phyloP scores from a whole-genome alignment of 768 basidiomycete species.

The Hypsizygus marmoreus region DNA sequence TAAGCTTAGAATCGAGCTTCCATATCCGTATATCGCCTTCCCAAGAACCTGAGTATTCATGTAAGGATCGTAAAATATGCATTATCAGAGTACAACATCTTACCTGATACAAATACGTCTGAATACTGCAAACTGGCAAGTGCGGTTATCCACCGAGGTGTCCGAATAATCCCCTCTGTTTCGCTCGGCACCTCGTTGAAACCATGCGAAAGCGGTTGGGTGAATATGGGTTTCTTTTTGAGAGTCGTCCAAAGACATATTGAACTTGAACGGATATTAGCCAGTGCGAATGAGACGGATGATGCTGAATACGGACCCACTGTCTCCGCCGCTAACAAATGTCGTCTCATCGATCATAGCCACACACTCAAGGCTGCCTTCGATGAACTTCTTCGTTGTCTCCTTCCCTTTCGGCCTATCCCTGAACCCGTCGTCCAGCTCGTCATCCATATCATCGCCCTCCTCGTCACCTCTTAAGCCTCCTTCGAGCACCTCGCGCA shows the following conservation, averaged over 20 bases:
- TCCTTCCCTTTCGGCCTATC: conserved; percentile 30
- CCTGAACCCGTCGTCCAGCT: conserved; percentile 21
- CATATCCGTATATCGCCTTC: conserved; percentile 89
- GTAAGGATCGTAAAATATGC: conserved; percentile 3
- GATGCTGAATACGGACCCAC: conserved; percentile 65
- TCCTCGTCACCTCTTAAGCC: conserved; percentile 64
- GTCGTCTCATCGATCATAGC: conserved; percentile 95
- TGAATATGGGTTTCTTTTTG: conserved; percentile 95
- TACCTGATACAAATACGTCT: conserved; percentile 89
- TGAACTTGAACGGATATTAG: conserved; percentile 51
- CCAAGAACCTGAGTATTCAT: conserved; percentile 74
- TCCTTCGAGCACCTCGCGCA: conserved; percentile 82
- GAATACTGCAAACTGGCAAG: conserved; percentile 84
- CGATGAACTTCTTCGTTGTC: conserved; percentile 59
- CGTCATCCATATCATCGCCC: conserved; percentile 41
- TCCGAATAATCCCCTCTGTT: conserved; percentile 71
- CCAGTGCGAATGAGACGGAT: background rate
- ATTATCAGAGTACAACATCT: background rate
- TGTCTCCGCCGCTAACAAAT: conserved; percentile 94
- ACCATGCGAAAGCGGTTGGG: conserved; percentile 85
- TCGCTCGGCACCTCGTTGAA: conserved; percentile 69
- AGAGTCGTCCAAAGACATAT: conserved; percentile 88
- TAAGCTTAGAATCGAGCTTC: conserved; percentile 81
- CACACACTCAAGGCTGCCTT: conserved; percentile 90
- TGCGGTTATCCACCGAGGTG: conserved; percentile 91